Percentiles rank a stretch among this genome's conserved stretches.
Conservation (phyloP, 2,329 filamentous ascomycete species). For the Aureobasidium sp. region DNA sequence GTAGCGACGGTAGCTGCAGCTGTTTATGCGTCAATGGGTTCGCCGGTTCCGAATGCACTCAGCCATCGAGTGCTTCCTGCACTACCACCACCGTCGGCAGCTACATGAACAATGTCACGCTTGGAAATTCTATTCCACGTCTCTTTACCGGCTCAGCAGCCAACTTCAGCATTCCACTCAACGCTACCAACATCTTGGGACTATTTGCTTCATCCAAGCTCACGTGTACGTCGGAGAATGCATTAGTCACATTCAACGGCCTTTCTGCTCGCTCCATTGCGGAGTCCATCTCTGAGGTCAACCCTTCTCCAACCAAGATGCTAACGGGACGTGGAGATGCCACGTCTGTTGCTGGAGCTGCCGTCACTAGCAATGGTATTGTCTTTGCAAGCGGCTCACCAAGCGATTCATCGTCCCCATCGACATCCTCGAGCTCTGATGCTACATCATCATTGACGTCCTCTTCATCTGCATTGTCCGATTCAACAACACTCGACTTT, state of each 20-base stretch:
- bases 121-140: slow-evolving; percentile 71
- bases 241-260: slow-evolving; percentile 76
- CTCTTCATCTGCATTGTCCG: slow-evolving; percentile 18
- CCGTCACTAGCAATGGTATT: slow-evolving; percentile 30
- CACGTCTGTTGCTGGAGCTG: slow-evolving; percentile 18
- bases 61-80: slow-evolving; percentile 47
- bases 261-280: slow-evolving; percentile 16
- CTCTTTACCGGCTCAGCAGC: slow-evolving; percentile 58
- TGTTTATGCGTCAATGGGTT: slow-evolving; percentile 90
- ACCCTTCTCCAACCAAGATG: slow-evolving; percentile 3
- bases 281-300: slow-evolving; percentile 14
- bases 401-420: not conserved
- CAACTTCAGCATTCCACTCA: slow-evolving; percentile 72
- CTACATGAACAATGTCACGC: slow-evolving; percentile 58
- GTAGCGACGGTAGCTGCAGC: slow-evolving; percentile 51
- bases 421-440: slow-evolving; percentile 4
- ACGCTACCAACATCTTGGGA: slow-evolving; percentile 61
- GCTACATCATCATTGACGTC: slow-evolving; percentile 20
- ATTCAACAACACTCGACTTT: slow-evolving; percentile 35
- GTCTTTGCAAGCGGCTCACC: slow-evolving; percentile 22
- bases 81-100: slow-evolving; percentile 43
- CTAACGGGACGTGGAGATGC: not conserved
- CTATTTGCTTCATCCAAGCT: slow-evolving; percentile 69
- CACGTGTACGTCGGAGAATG: slow-evolving; percentile 79
- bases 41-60: slow-evolving; percentile 56